phyloP scores from a whole-genome alignment of 2,329 filamentous ascomycete genomes.

The Didymellaceae sp. region DNA sequence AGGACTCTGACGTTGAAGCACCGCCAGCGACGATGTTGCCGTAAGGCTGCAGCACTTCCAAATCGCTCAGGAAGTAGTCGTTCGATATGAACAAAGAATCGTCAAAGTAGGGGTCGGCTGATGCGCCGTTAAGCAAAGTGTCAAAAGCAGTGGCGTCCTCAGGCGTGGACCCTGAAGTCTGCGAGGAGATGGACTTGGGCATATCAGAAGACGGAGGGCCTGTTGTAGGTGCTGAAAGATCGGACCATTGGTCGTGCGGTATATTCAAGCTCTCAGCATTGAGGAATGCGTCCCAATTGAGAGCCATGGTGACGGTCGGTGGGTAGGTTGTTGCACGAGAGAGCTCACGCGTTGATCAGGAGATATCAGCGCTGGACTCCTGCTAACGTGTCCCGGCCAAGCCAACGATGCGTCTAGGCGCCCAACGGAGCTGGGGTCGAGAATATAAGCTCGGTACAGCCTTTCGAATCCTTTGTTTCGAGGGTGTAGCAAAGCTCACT shows the following conservation, averaged over 20 bases:
- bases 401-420: conserved; percentile 34
- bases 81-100: conserved; percentile 47
- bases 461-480: conserved; percentile 17
- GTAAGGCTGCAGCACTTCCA: conserved; percentile 48
- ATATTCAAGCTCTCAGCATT: conserved; percentile 46
- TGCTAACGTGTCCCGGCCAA: conserved; percentile 31
- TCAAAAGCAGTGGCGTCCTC: conserved; percentile 43
- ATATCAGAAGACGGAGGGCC: conserved; percentile 40
- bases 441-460: conserved; percentile 34
- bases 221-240: conserved; percentile 39
- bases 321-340: conserved; percentile 36
- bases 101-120: conserved; percentile 46
- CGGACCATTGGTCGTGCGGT: conserved; percentile 49
- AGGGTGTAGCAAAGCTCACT: conserved; percentile 1
- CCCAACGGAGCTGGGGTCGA: conserved; percentile 24
- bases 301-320: conserved; percentile 44
- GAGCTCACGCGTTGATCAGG: conserved; percentile 48
- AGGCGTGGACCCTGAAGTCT: conserved; percentile 41
- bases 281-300: conserved; percentile 51
- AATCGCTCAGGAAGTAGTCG: conserved; percentile 50
- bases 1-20: conserved; percentile 47
- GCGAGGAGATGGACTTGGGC: conserved; percentile 44
- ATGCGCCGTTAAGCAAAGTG: conserved; percentile 35
- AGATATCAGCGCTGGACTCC: conserved; percentile 36
- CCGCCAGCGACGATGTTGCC: conserved; percentile 39